Evolutionary conservation across 2,329 filamentous ascomycete species (phyloP), one percentile per base, ranked within the genome.

Genomic region (Keithomyces neogunnii): DNA sequence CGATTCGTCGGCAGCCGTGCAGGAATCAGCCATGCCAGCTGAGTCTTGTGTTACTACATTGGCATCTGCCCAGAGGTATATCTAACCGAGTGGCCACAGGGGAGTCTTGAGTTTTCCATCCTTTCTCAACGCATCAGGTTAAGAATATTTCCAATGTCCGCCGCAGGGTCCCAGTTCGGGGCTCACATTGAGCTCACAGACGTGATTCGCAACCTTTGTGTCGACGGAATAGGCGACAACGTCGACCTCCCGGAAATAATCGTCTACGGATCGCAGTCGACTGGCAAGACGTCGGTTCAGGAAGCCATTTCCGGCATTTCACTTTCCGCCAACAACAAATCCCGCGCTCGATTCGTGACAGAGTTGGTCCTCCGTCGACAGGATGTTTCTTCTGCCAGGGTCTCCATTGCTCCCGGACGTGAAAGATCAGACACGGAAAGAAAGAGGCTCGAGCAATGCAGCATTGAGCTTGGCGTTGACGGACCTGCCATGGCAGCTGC

Each of bases 241-340:
- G 63, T 76, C 13, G 66, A 68, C 11, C 62, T 75, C 0, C 73
- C 73, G 0, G 66, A 75, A 55, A 73, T 76, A 51, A 75, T 84
- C 31, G 80, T 84, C 10, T 80, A 75, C 48, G 81, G 82, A 3
- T 76, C 84, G 52, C 80, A 84, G 56, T 82, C 76, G 0, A 75
- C 76, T 1, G 82, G 82, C 3, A 86, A 86, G 61, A 83, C 78
- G 51, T 84, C 81, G 0, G 79, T 85, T 0, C 73, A 86, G 0
- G 80, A 86, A 57, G 82, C 80, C 1, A 79, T 86, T 39, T 82
- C 82, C 0, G 74, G 78, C 3, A 72, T 86, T 2, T 71, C 73
- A 0, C 86, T 86, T 54, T 81, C 81, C 0, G 67, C 71, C 7
- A 78, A 80, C 29, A 76, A 78, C 49, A 77, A 73, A 38, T 60